Percentiles rank a stretch among this genome's conserved stretches.
phyloP scores from a whole-genome alignment of 306 rosid genomes.

The Gastrolobium villosum region DNA sequence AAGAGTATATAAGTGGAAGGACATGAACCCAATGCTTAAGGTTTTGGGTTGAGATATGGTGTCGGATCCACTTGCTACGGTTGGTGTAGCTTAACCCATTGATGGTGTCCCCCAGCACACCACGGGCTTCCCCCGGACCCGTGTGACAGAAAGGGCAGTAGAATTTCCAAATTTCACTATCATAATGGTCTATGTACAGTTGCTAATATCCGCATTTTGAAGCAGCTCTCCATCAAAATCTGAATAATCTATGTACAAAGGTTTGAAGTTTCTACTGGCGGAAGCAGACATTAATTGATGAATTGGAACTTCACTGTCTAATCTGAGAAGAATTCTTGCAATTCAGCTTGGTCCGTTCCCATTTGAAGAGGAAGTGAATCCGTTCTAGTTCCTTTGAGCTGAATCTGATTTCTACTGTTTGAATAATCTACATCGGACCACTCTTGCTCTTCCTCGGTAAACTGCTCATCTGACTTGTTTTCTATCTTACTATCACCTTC shows the following conservation, averaged over 20 bases:
- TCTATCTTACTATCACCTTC: constrained; percentile 39
- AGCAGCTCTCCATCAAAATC: constrained; percentile 36
- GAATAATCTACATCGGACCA: constrained; percentile 60
- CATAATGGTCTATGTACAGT: constrained; percentile 32
- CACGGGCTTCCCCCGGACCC: no score
- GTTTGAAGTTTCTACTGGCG: neutral
- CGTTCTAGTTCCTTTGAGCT: constrained; percentile 40
- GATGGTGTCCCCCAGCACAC: no score
- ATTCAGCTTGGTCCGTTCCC: constrained; percentile 61
- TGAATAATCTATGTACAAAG: neutral
- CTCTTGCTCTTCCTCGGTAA: constrained; percentile 61
- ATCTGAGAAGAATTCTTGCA: constrained; percentile 80
- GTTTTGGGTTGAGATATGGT: no score
- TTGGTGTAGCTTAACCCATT: no score
- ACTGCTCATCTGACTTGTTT: constrained; percentile 48
- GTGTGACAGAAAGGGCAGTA: no score
- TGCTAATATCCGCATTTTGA: constrained; percentile 21
- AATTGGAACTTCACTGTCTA: constrained; percentile 37
- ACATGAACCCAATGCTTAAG: no score
- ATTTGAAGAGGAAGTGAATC: constrained; percentile 47
- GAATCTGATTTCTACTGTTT: constrained; percentile 46
- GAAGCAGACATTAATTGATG: constrained; percentile 30
- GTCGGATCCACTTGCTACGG: no score
- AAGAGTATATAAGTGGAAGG: no score
- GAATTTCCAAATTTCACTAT: neutral